Conservation (phyloP, 2,329 filamentous ascomycete genomes). For the Talaromyces sp. region DNA sequence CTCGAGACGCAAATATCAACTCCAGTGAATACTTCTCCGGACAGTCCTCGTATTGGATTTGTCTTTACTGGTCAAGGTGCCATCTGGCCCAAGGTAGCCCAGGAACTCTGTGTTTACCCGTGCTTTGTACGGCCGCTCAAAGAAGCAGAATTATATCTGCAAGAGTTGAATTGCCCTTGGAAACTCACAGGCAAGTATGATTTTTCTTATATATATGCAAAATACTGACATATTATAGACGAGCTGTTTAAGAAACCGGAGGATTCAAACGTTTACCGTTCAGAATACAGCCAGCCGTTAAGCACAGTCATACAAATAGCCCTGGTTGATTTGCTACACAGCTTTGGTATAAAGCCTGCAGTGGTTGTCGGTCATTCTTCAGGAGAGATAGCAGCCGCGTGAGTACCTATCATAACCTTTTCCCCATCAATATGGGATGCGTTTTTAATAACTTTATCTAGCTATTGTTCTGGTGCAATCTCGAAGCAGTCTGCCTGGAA, state of each 20-base stretch:
- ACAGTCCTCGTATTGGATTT: constrained; percentile 13
- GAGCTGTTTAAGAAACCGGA: background rate
- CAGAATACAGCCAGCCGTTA: constrained; percentile 13
- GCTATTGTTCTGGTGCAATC: background rate
- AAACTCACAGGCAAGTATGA: background rate
- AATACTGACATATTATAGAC: background rate
- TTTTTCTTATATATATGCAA: background rate
- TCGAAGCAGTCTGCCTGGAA: background rate
- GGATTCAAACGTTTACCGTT: background rate
- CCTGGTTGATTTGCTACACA: constrained; percentile 14
- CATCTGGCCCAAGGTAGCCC: constrained; percentile 29
- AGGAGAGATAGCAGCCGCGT: constrained; percentile 45
- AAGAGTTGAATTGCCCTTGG: background rate
- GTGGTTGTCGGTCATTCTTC: constrained; percentile 43
- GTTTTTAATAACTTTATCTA: background rate
- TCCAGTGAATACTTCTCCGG: background rate
- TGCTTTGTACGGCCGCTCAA: background rate
- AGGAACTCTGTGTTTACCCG: constrained; percentile 14
- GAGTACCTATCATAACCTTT: constrained; percentile 36
- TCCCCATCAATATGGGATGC: constrained; percentile 29
- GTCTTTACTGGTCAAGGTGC: constrained; percentile 35
- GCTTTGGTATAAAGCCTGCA: constrained; percentile 24
- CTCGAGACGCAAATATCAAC: background rate
- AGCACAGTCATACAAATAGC: constrained; percentile 17
- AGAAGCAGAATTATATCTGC: background rate